Percentiles rank a stretch among this genome's conserved stretches.
phyloP scores from a whole-genome alignment of 257 asterid genomes.

The Lithospermum erythrorhizon region DNA sequence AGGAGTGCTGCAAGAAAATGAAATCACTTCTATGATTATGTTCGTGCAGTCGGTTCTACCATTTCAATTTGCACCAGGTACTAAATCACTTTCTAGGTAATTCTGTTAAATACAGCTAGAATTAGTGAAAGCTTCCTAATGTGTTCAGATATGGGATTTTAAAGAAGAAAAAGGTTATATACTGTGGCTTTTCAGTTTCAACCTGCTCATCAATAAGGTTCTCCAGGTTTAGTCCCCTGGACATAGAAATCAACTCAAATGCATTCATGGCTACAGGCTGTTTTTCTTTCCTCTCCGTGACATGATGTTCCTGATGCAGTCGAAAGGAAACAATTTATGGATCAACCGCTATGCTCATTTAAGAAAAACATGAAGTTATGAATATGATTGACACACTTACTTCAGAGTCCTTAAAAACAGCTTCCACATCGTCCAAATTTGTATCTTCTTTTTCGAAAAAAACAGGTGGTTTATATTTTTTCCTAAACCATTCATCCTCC shows the following conservation, averaged over 20 bases:
- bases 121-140: background rate
- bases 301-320: constrained; percentile 58
- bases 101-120: too few relatives aligned
- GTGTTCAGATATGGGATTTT: background rate
- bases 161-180: constrained; percentile 1
- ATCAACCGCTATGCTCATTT: background rate
- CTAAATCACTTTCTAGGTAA: too few relatives aligned
- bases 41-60: too few relatives aligned
- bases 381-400: constrained; percentile 24
- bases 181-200: background rate
- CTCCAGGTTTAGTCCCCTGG: constrained; percentile 82
- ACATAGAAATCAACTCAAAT: constrained; percentile 91
- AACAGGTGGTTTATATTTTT: constrained; percentile 65
- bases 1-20: too few relatives aligned
- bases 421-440: constrained; percentile 89
- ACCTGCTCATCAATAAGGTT: constrained; percentile 82
- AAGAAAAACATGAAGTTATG: background rate
- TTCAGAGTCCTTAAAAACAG: constrained; percentile 78
- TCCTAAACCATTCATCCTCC: constrained; percentile 85
- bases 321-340: constrained; percentile 2
- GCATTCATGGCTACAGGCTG: constrained; percentile 88
- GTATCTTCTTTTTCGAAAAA: constrained; percentile 69
- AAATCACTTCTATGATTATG: too few relatives aligned
- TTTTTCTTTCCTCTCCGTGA: constrained; percentile 60
- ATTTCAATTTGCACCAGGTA: too few relatives aligned